Evolutionary conservation across 2,329 filamentous ascomycete species (phyloP), one percentile per base, ranked within the genome.

Genomic region (Domatiomyces globalis): DNA sequence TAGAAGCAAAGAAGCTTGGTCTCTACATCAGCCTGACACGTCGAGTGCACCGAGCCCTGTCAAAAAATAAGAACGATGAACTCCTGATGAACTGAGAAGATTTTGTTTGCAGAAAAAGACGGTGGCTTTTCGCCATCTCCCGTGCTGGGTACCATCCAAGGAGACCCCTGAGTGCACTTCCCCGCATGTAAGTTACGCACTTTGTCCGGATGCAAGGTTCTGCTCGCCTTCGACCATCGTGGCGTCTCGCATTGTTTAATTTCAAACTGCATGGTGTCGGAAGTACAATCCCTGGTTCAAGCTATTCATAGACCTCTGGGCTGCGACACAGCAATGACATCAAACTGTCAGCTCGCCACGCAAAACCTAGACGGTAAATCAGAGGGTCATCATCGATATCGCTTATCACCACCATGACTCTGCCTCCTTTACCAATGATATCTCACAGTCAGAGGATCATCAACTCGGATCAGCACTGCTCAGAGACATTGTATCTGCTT

Each of bases 261-360:
- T 48, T 44, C 48, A 25, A 48, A 45, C 51, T 51, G 48, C 51
- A 48, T 53, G 48, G 48, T 46, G 4, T 46, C 44, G 22, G 44
- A 17, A 46, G 44, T 46, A 4, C 44, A 4, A 46, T 15, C 15
- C 17, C 44, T 46, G 19, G 12, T 48, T 45, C 44, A 50, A 44
- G 48, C 49, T 43, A 53, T 50, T 53, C 51, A 50, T 50, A 33
- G 25, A 22, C 49, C 48, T 54, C 52, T 55, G 51, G 57, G 50
- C 51, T 51, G 43, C 48, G 48, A 50, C 51, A 50, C 45, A 39
- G 49, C 53, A 50, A 46, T 52, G 46, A 46, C 54, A 50, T 48
- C 49, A 53, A 54, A 53, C 58, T 54, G 53, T 56, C 54, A 57
- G 56, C 54, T 55, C 49, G 55, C 51, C 47, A 52, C 51, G 46